Base-by-base conservation (phyloP, 345 rosid genomes). In the Acer yangbiense region DNA sequence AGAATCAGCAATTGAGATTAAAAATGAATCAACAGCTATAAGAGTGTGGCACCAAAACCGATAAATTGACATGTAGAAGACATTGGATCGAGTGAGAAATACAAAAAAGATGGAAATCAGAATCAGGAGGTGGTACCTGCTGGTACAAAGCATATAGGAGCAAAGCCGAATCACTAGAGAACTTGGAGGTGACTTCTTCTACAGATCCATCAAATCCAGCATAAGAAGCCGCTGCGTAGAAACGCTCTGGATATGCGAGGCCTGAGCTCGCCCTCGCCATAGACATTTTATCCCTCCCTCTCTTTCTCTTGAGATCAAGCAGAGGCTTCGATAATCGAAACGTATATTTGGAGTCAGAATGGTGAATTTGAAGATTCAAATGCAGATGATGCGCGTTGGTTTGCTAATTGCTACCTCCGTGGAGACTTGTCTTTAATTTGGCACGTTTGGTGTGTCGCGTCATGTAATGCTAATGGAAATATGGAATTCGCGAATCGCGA, bases 221-320 rank as follows among this genome's bases (percentile, higher is more conserved):
- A 78, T 77, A 95, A 10, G 97, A 73, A 39, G 98, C 93, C n/a
- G 99, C 99, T 6, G 98, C 94, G 76, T 88, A 97, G 87, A 97
- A 97, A 46, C 98, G 89, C 81, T 94, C 98, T 32, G 98, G 98
- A 83, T 93, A 95, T 63, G 98, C 94, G 82, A 93, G 97, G 84
- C 98, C 97, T 75, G 98, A 90, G 89, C 88, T 91, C 75, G 89
- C 92, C 84, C 98, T 90, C 89, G 94, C 87, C 93, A 89, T 87
- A 60, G 93, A 86, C 92, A 83, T 87, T 70, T 74, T 74, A 50
- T 41, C 43, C 23, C 52, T 60, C 68, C 43, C 77, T 57, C 74
- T 75, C 77, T 68, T 69, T 81, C 65, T n/a, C 48, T 8, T 39
- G 43, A 18, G 60, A 63, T 74, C 69, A 39, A 72, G 21, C 18